Percentiles rank a stretch among this genome's conserved stretches.
phyloP scores from a whole-genome alignment of 2,329 filamentous ascomycete species.

The Aspergillus calidoustus region DNA sequence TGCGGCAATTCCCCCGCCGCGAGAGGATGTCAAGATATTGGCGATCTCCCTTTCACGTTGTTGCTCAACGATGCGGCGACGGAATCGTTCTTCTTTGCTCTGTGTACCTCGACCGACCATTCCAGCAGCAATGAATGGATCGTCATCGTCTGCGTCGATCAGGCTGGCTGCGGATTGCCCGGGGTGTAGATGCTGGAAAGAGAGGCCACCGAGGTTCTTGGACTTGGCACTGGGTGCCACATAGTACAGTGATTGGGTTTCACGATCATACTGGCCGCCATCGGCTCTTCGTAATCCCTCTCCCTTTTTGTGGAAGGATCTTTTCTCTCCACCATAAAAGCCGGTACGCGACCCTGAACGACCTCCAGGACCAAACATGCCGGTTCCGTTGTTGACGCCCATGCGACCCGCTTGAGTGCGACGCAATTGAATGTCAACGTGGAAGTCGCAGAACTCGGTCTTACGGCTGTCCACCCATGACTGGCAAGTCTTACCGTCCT shows the following conservation, averaged over 20 bases:
- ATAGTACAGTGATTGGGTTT: slow-evolving; percentile 51
- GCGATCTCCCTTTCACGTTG: slow-evolving; percentile 52
- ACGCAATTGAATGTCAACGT: slow-evolving; percentile 79
- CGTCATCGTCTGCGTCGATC: slow-evolving; percentile 47
- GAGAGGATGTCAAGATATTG: slow-evolving; percentile 41
- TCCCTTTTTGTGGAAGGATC: slow-evolving; percentile 28
- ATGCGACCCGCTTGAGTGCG: slow-evolving; percentile 71
- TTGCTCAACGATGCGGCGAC: slow-evolving; percentile 48
- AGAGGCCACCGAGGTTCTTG: slow-evolving; percentile 18
- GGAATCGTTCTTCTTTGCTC: slow-evolving; percentile 48
- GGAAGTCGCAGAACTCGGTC: slow-evolving; percentile 90
- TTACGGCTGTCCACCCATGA: slow-evolving; percentile 87
- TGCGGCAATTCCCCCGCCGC: slow-evolving; percentile 43
- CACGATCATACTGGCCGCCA: slow-evolving; percentile 45
- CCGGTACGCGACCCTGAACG: slow-evolving; percentile 49
- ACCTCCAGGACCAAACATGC: slow-evolving; percentile 50
- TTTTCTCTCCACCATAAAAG: slow-evolving; percentile 36
- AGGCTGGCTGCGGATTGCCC: slow-evolving; percentile 45
- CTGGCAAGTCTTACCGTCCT: slow-evolving; percentile 79
- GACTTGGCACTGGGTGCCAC: slow-evolving; percentile 42
- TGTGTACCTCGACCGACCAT: slow-evolving; percentile 46
- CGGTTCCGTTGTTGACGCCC: slow-evolving; percentile 76
- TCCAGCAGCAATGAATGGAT: slow-evolving; percentile 47
- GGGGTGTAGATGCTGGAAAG: slow-evolving; percentile 28
- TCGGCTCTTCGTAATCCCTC: slow-evolving; percentile 33